Evolutionary conservation across 306 rosid species (phyloP), one percentile per base, ranked within the genome.

Genomic region (Arachis hypogaea): DNA sequence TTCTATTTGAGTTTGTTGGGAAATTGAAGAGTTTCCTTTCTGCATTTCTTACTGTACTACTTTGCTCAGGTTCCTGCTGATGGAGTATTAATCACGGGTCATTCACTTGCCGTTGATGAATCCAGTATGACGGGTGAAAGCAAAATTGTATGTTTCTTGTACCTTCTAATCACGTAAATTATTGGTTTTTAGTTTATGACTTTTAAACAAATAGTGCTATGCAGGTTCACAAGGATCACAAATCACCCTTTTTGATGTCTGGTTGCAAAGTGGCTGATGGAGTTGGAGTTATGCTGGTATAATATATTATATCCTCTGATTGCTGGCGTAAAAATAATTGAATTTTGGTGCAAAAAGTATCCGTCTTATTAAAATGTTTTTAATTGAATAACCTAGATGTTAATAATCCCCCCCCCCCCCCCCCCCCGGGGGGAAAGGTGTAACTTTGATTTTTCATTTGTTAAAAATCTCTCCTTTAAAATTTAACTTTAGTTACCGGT

Each of bases 71-170:
- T 94, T 75, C 97, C 99, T 77, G 99, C 97, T 38, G 99, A 94
- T 81, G 99, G 99, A 85, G 83, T 94, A 50, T 59, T 94, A 77
- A 85, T 92, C 68, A 64, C 83, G 1, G 89, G 97, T 41, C 99
- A 94, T 82, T 94, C 99, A 78, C 89, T 94, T 62, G 87, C 96
- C 10, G 86, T 94, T 3, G 99, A 94, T 82, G 99, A 94, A 80
- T 94, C 99, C 66, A 94, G 99, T 85, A 94, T 94, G 99, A 94
- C 99, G 6, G 99, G 99, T 16, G 99, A 94, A 88, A 92, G 99
- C 96, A 94, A 94, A 85, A 89, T 82, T 74, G 99, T 94, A 78
- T 79, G 98, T 61, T 75, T 12, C 57, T 72, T 71, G 14, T 57
- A 73, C 82, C 76, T 71, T 68, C 38, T 42, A 38, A 49, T 54